phyloP scores from a whole-genome alignment of 768 basidiomycete genomes.

The Russula sp. region DNA sequence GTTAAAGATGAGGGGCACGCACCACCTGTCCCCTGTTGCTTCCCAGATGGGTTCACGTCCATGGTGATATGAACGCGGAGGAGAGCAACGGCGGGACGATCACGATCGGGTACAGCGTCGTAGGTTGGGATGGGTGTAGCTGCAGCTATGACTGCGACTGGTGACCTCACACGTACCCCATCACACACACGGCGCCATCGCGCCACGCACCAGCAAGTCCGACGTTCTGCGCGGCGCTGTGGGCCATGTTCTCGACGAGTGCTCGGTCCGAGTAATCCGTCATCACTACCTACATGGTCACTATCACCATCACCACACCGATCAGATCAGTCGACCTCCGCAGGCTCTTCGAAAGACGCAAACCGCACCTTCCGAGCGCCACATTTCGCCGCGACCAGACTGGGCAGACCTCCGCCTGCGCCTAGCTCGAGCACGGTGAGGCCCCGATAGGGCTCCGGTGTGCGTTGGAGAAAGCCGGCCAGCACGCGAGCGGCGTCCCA shows the following conservation, averaged over 20 bases:
- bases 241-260: conserved; percentile 67
- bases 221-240: conserved; percentile 63
- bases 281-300: conserved; percentile 61
- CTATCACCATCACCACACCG: neutral
- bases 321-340: no score
- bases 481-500: conserved; percentile 79
- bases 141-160: no score
- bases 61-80: no score
- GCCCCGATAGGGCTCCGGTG: conserved; percentile 40
- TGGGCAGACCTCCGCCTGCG: conserved; percentile 88
- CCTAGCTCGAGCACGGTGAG: conserved; percentile 78
- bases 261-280: conserved; percentile 88
- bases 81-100: no score
- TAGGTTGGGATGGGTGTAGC: no score
- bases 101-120: no score
- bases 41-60: no score
- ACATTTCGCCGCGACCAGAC: conserved; percentile 64
- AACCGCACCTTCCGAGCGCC: conserved; percentile 60
- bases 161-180: conserved; percentile 80
- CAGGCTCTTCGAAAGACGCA: neutral
- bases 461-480: conserved; percentile 60
- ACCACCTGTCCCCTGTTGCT: no score
- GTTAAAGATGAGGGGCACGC: no score
- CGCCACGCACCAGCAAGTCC: conserved; percentile 22
- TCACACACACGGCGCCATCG: conserved; percentile 18